Conservation (phyloP, 2,329 filamentous ascomycete species). For the Cordyceps farinosa region DNA sequence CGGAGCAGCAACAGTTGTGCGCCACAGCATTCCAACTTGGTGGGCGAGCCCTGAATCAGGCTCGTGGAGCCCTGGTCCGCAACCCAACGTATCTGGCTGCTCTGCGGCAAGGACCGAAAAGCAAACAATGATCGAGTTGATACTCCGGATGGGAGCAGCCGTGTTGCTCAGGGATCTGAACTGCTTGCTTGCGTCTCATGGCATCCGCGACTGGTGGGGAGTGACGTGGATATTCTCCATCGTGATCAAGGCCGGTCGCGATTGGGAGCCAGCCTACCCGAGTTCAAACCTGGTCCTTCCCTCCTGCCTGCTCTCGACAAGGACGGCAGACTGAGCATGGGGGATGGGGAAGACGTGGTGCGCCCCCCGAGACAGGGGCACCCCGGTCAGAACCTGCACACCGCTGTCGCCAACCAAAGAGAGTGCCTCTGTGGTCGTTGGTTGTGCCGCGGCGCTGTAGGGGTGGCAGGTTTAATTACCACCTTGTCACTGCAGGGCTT, state of each 20-base stretch:
- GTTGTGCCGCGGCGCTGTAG: slow-evolving; percentile 42
- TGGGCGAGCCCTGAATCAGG: background rate
- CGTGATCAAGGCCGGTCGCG: slow-evolving; percentile 15
- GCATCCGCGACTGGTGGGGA: slow-evolving; percentile 7
- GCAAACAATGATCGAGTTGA: background rate
- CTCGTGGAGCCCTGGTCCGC: background rate
- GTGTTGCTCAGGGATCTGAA: background rate
- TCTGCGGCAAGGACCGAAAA: background rate
- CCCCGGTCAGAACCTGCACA: slow-evolving; percentile 15
- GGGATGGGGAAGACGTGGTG: slow-evolving; percentile 28
- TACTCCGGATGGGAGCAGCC: background rate
- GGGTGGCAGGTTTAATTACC: slow-evolving; percentile 41
- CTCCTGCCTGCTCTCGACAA: background rate
- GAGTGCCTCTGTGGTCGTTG: slow-evolving; percentile 15
- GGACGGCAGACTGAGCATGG: slow-evolving; percentile 2
- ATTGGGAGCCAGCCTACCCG: slow-evolving; percentile 9
- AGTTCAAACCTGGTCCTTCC: background rate
- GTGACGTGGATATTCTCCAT: slow-evolving; percentile 12
- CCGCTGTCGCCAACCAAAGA: slow-evolving; percentile 19
- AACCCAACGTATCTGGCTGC: background rate
- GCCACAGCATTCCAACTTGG: background rate
- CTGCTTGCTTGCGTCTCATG: background rate
- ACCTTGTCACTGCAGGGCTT: slow-evolving; percentile 27
- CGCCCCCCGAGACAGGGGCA: slow-evolving; percentile 10
- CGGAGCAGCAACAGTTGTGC: background rate